Evolutionary conservation across 441 rosid genomes (phyloP).

Genomic region (Hura crepitans): DNA sequence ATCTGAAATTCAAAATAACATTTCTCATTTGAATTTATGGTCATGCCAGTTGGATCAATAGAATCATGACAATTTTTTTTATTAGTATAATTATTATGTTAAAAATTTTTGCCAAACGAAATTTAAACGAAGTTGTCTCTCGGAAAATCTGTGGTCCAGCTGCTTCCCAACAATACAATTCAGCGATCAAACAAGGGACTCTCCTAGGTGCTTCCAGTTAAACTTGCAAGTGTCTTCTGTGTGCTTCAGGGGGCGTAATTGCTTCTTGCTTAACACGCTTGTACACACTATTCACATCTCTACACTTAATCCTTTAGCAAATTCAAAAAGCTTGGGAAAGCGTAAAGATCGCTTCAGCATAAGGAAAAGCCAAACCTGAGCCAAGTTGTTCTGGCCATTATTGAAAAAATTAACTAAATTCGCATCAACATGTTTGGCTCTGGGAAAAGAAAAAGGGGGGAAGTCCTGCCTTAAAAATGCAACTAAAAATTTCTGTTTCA

Average conservation of each 20-base stretch:
- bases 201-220: conserved; percentile 28
- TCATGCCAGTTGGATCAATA: no score
- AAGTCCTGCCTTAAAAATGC: conserved; percentile 22
- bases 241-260: background rate
- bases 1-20: no score
- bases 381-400: background rate
- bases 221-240: background rate
- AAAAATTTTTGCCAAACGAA: no score
- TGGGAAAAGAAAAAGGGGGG: background rate
- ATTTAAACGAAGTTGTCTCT: no score
- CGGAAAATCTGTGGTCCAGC: conserved; percentile 22
- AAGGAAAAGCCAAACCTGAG: background rate
- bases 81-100: no score
- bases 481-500: conserved; percentile 30
- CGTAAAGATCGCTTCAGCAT: no score
- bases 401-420: conserved; percentile 4
- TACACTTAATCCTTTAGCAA: background rate
- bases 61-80: no score
- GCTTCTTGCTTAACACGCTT: background rate
- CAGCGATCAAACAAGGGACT: conserved; percentile 11
- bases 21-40: no score
- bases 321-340: background rate
- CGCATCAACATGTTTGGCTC: background rate
- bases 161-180: conserved; percentile 24
- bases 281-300: no score